phyloP scores from a whole-genome alignment of 2,329 filamentous ascomycete species.

The Periconia macrospinosa region DNA sequence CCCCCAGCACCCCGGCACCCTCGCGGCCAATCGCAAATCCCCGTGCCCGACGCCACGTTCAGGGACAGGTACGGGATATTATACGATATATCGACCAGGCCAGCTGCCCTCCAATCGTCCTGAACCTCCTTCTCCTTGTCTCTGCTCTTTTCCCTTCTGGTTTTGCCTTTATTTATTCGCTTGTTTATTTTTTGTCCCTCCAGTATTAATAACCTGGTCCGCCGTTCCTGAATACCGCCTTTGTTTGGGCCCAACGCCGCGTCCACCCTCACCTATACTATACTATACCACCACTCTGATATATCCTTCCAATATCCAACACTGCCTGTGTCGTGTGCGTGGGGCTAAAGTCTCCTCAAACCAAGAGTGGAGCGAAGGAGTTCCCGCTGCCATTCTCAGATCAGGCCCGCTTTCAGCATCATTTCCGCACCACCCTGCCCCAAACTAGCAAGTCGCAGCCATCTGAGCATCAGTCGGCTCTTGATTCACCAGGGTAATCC shows the following conservation, averaged over 20 bases:
- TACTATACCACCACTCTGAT: too few species aligned
- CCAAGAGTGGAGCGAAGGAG: slow-evolving; percentile 19
- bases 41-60: slow-evolving; percentile 32
- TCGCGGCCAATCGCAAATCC: slow-evolving; percentile 32
- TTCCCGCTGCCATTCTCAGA: slow-evolving; percentile 35
- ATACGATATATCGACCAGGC: background rate
- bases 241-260: slow-evolving; percentile 16
- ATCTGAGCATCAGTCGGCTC: slow-evolving; percentile 30
- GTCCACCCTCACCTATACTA: slow-evolving; percentile 11
- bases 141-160: slow-evolving; percentile 20
- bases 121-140: background rate
- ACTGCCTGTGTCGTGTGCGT: slow-evolving; percentile 33
- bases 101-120: slow-evolving; percentile 10
- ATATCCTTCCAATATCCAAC: slow-evolving; percentile 34
- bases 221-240: slow-evolving; percentile 8
- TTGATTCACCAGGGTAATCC: slow-evolving; percentile 26
- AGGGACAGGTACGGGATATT: slow-evolving; percentile 27
- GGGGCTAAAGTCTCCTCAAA: slow-evolving; percentile 32
- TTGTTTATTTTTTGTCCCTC: slow-evolving; percentile 18
- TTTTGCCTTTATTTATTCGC: slow-evolving; percentile 7
- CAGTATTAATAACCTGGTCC: slow-evolving; percentile 14
- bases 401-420: slow-evolving; percentile 37
- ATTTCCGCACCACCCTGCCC: slow-evolving; percentile 31
- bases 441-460: slow-evolving; percentile 31
- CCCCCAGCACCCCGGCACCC: too few species aligned